phyloP scores from a whole-genome alignment of 148 eudicot genomes.

The Oxyria digyna region DNA sequence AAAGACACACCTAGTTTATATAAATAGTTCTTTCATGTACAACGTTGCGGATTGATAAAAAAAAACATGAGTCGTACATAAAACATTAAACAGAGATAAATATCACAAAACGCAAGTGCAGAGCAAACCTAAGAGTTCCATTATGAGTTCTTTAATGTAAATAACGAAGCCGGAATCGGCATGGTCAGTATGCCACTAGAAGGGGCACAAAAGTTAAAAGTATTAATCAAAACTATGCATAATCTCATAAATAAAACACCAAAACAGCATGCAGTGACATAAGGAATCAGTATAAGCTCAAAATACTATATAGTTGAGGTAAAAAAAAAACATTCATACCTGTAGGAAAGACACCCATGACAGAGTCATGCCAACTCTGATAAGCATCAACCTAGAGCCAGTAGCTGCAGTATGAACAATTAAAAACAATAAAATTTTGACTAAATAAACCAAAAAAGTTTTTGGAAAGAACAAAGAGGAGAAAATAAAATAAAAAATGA shows the following conservation, averaged over 20 bases:
- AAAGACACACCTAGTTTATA: not conserved
- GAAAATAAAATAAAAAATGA: not conserved
- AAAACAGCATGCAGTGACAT: not conserved
- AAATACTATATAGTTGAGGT: not conserved
- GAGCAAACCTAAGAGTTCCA: too few species aligned
- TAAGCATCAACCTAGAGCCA: constrained; percentile 56
- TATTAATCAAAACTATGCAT: not conserved
- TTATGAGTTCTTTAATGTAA: too few species aligned
- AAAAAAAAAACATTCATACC: constrained; percentile 25
- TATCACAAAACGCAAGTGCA: too few species aligned
- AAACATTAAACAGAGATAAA: too few species aligned
- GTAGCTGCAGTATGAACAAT: constrained; percentile 48
- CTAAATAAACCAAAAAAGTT: not conserved
- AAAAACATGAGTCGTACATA: not conserved
- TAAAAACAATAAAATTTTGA: constrained; percentile 2
- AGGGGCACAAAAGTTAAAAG: not conserved
- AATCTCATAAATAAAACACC: not conserved
- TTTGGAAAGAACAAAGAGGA: not conserved
- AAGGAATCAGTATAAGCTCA: not conserved
- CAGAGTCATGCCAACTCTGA: constrained; percentile 74
- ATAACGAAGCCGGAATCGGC: not conserved
- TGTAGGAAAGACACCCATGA: constrained; percentile 94
- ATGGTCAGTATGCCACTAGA: not conserved
- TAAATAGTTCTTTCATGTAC: not conserved
- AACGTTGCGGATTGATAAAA: not conserved